Evolutionary conservation across 73 alveolate genomes (phyloP).

Genomic region (Blepharisma stoltei): DNA sequence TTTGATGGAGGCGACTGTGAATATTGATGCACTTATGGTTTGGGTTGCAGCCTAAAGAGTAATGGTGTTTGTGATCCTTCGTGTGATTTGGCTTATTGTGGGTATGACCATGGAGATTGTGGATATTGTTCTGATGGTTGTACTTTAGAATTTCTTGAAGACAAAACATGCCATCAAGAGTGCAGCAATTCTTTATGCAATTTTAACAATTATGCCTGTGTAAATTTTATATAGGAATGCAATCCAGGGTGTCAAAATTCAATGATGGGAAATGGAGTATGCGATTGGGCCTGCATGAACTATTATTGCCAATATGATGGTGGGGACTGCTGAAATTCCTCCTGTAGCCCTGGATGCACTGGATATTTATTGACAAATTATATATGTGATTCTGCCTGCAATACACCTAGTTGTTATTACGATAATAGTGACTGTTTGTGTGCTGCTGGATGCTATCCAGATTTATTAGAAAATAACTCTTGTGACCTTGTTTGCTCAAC

Average conservation of each 20-base stretch:
- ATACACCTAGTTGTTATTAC: not conserved
- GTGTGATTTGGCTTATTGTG: not conserved
- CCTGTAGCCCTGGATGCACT: constrained; percentile 5
- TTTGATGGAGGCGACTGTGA: not conserved
- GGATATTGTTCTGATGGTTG: not conserved
- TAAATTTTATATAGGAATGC: too few relatives aligned
- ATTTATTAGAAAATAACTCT: not conserved
- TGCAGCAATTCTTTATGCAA: too few relatives aligned
- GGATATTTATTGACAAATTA: not conserved
- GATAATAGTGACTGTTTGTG: not conserved
- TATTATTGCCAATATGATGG: not conserved
- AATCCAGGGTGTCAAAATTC: not conserved
- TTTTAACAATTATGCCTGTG: too few relatives aligned
- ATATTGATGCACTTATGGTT: not conserved
- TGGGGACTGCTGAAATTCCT: not conserved
- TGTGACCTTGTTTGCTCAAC: not conserved
- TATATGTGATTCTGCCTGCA: not conserved
- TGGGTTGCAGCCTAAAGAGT: not conserved
- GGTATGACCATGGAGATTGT: not conserved
- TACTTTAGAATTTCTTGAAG: too few relatives aligned
- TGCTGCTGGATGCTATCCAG: constrained; percentile 22
- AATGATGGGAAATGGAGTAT: constrained; percentile 7
- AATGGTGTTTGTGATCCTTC: not conserved
- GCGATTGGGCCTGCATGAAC: not conserved
- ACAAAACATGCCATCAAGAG: too few relatives aligned